These are phyloP conservation scores for Tetramitus jugosus DNA, from an alignment of 208 protist genomes.

Conservation along the genomic window DNA sequence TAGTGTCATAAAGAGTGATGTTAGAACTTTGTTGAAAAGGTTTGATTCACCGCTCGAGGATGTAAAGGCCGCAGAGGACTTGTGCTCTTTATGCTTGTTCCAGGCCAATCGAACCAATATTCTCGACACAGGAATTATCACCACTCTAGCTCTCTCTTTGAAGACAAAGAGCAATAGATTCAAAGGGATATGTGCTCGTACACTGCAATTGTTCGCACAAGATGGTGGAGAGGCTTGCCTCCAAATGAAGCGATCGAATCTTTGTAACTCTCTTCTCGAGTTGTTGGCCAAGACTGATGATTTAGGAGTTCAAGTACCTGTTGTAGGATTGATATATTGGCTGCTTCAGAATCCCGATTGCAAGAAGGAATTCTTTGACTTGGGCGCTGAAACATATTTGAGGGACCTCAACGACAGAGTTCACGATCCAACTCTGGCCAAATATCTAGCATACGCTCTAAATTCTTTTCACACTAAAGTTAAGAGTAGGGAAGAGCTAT, in stretches of 20 bases:
- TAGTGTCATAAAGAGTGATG: neutral
- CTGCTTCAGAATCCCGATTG: slow-evolving; percentile 2
- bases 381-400: neutral
- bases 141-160: neutral
- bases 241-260: neutral
- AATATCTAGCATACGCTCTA: neutral
- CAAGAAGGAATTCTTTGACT: slow-evolving; percentile 8
- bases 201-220: slow-evolving; percentile 17
- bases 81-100: neutral
- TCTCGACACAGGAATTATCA: neutral
- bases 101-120: neutral
- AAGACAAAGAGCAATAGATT: slow-evolving; percentile 7
- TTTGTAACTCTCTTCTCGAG: neutral
- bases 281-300: neutral
- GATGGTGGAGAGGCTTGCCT: slow-evolving; percentile 9
- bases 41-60: neutral
- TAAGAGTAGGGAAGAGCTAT: slow-evolving; percentile 13
- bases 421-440: neutral
- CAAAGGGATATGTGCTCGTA: neutral
- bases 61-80: neutral
- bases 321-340: slow-evolving; percentile 18
- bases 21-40: slow-evolving; percentile 7
- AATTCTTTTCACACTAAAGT: neutral
- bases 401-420: neutral
- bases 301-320: neutral